phyloP scores from a whole-genome alignment of 352 stramenopile species.

The Pythium periplocum region DNA sequence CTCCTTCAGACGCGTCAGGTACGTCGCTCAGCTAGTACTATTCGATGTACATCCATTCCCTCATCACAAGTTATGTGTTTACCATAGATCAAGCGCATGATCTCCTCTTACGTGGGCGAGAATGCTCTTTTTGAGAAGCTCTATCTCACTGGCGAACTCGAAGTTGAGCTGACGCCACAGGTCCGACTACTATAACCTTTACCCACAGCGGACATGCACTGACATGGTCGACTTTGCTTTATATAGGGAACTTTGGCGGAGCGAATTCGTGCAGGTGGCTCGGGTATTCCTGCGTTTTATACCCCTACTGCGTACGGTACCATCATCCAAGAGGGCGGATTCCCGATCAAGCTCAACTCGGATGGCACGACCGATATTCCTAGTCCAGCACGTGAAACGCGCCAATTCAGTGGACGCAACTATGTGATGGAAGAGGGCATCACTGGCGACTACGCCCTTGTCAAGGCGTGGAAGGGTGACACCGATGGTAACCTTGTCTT shows the following conservation, averaged over 20 bases:
- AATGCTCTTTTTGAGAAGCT: slow-evolving; percentile 94
- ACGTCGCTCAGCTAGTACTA: not conserved
- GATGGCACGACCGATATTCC: slow-evolving; percentile 68
- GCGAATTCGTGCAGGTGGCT: slow-evolving; percentile 88
- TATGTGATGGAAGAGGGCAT: slow-evolving; percentile 97
- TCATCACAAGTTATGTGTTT: too few species aligned
- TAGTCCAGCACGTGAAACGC: slow-evolving; percentile 62
- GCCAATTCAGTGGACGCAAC: slow-evolving; percentile 81
- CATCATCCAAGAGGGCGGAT: slow-evolving; percentile 85
- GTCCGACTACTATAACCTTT: slow-evolving; percentile 7
- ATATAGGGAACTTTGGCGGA: slow-evolving; percentile 89
- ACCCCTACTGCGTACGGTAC: slow-evolving; percentile 93
- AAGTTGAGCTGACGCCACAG: slow-evolving; percentile 97
- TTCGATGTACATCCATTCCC: too few species aligned
- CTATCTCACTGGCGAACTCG: slow-evolving; percentile 88
- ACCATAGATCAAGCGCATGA: slow-evolving; percentile 92
- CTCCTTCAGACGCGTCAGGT: slow-evolving; percentile 91
- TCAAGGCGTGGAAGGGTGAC: slow-evolving; percentile 96
- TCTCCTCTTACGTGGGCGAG: slow-evolving; percentile 95
- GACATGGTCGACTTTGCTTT: too few species aligned
- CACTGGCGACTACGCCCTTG: slow-evolving; percentile 90
- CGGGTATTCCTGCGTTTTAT: slow-evolving; percentile 95
- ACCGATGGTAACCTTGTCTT: slow-evolving; percentile 96
- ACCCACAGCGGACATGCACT: too few species aligned
- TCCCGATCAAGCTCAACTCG: slow-evolving; percentile 67